These are phyloP conservation scores for Hemileccinum impolitum DNA, from an alignment of 768 basidiomycete species.

Conservation along the genomic window DNA sequence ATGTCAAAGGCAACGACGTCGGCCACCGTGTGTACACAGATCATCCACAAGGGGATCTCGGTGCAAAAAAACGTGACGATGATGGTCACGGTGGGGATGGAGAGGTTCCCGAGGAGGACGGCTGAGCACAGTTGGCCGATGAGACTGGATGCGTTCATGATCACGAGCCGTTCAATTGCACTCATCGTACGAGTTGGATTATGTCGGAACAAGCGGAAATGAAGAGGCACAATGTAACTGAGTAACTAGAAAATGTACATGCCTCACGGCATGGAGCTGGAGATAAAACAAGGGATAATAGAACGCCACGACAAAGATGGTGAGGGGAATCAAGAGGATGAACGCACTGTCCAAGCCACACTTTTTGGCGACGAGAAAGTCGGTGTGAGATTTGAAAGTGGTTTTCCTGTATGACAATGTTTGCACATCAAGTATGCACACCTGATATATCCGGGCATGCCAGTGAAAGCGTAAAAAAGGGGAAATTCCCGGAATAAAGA, in stretches of 20 bases:
- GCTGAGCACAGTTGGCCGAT: conserved; percentile 53
- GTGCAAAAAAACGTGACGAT: conserved; percentile 38
- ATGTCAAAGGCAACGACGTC: conserved; percentile 42
- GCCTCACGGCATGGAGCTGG: conserved; percentile 50
- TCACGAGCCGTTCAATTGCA: conserved; percentile 42
- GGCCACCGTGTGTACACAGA: conserved; percentile 38
- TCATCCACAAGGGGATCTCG: conserved; percentile 44
- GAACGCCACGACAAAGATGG: conserved; percentile 38
- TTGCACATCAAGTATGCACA: conserved; percentile 7
- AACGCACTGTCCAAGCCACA: conserved; percentile 25
- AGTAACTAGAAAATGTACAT: conserved; percentile 56
- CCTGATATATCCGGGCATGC: conserved; percentile 43
- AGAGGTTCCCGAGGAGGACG: conserved; percentile 40
- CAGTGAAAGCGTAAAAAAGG: conserved; percentile 47
- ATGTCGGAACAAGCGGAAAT: neutral
- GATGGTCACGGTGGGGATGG: conserved; percentile 37
- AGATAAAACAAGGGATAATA: conserved; percentile 61
- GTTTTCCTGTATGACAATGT: too few relatives aligned
- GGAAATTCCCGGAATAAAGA: conserved; percentile 28
- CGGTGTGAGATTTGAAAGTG: too few relatives aligned
- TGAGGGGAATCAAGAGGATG: conserved; percentile 13
- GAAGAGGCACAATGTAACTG: conserved; percentile 34
- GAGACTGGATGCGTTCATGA: conserved; percentile 53
- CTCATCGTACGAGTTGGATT: neutral
- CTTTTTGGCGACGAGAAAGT: conserved; percentile 24